phyloP scores from a whole-genome alignment of 805 yeast genomes.

The Cyberlindnera subsufficiens region DNA sequence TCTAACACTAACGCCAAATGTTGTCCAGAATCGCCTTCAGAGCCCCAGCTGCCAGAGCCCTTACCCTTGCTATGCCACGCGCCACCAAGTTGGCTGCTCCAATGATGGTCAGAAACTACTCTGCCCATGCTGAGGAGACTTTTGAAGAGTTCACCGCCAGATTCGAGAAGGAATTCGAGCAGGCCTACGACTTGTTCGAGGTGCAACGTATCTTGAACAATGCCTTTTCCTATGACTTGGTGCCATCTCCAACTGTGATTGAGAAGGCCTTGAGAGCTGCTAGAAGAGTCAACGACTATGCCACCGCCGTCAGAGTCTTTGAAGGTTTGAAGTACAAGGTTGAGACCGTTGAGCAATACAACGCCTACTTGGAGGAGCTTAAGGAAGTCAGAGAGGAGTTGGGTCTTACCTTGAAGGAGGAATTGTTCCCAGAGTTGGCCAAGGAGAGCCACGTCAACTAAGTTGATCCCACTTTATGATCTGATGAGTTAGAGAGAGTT shows the following conservation, averaged over 20 bases:
- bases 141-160: slow-evolving; percentile 88
- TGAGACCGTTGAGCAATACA: slow-evolving; percentile 88
- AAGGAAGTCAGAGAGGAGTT: slow-evolving; percentile 87
- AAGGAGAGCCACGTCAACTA: slow-evolving; percentile 21
- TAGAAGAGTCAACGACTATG: slow-evolving; percentile 98
- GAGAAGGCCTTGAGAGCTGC: slow-evolving; percentile 96
- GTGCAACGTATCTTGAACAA: slow-evolving; percentile 94
- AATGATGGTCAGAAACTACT: slow-evolving; percentile 54
- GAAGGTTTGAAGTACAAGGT: slow-evolving; percentile 97
- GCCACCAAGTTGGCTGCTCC: slow-evolving; percentile 9
- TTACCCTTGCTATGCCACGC: slow-evolving; percentile 1
- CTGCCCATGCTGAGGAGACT: slow-evolving; percentile 82
- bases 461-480: not conserved
- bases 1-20: slow-evolving; percentile 4
- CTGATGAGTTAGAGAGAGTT: not conserved
- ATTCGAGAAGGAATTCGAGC: slow-evolving; percentile 94
- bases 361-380: slow-evolving; percentile 92
- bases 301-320: slow-evolving; percentile 97
- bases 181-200: slow-evolving; percentile 82
- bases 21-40: slow-evolving; percentile 14
- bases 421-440: slow-evolving; percentile 48
- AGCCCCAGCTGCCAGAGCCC: slow-evolving; percentile 16
- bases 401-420: slow-evolving; percentile 91
- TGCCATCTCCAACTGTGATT: slow-evolving; percentile 94
- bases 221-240: slow-evolving; percentile 97